Percentiles rank a stretch among this genome's conserved stretches.
phyloP scores from a whole-genome alignment of 2,329 filamentous ascomycete species.

The Exophiala sp. region DNA sequence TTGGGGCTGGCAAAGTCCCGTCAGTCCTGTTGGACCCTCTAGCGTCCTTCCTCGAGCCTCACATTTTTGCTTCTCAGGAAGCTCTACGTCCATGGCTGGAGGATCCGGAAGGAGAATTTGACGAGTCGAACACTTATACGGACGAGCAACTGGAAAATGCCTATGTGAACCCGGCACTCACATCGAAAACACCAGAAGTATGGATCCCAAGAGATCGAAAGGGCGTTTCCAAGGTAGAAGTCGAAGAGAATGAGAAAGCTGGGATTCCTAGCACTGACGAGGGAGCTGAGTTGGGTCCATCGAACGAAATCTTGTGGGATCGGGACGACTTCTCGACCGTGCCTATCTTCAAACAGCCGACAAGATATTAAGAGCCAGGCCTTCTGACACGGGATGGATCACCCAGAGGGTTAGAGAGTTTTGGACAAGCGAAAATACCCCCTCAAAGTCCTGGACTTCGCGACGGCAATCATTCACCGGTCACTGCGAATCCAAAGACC shows the following conservation, averaged over 20 bases:
- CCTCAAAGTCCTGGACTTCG: too few species aligned
- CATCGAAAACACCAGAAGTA: conserved; percentile 59
- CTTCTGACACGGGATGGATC: neutral
- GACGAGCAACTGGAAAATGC: conserved; percentile 62
- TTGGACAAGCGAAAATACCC: too few species aligned
- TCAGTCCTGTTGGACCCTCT: conserved; percentile 68
- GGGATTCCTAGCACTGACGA: conserved; percentile 74
- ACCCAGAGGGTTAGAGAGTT: neutral
- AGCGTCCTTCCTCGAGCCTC: conserved; percentile 54
- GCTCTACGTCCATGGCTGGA: conserved; percentile 26
- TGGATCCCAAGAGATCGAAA: conserved; percentile 78
- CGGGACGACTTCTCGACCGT: conserved; percentile 40
- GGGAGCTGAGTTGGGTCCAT: conserved; percentile 65
- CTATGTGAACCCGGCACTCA: conserved; percentile 70
- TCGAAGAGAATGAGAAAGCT: conserved; percentile 73
- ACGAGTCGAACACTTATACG: conserved; percentile 70
- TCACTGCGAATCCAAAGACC: too few species aligned
- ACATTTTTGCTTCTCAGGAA: conserved; percentile 24
- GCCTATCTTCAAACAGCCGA: conserved; percentile 28
- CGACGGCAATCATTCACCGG: too few species aligned
- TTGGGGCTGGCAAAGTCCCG: conserved; percentile 16
- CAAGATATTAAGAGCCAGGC: conserved; percentile 13
- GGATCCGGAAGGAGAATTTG: conserved; percentile 55
- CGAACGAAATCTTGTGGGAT: conserved; percentile 62
- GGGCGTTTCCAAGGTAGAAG: conserved; percentile 72